Conservation (phyloP, 2,329 filamentous ascomycete genomes). For the Penicillium sp. region DNA sequence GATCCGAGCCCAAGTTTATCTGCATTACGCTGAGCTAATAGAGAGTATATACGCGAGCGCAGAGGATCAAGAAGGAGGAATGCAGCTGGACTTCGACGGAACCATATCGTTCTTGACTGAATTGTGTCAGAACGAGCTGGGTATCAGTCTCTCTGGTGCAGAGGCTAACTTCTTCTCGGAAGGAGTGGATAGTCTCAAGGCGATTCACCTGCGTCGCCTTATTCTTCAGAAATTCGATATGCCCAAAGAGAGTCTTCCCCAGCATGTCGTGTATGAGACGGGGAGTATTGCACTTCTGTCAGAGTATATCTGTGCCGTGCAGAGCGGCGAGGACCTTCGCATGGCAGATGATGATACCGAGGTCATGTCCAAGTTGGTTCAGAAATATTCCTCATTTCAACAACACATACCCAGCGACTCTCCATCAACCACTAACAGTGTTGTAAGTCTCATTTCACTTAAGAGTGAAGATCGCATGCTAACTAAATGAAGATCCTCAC, state of each 20-base stretch:
- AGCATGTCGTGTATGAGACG: slow-evolving; percentile 47
- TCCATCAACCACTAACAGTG: slow-evolving; percentile 11
- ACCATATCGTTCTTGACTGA: slow-evolving; percentile 36
- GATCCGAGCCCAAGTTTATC: slow-evolving; percentile 52
- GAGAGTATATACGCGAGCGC: slow-evolving; percentile 30
- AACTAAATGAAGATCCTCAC: slow-evolving; percentile 34
- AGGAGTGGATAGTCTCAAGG: slow-evolving; percentile 50
- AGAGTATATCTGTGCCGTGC: slow-evolving; percentile 30
- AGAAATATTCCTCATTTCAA: slow-evolving; percentile 48
- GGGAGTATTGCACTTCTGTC: slow-evolving; percentile 42
- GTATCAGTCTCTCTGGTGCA: slow-evolving; percentile 30
- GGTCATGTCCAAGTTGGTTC: slow-evolving; percentile 47
- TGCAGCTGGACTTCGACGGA: slow-evolving; percentile 33
- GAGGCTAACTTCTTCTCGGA: slow-evolving; percentile 46
- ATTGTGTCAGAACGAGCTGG: slow-evolving; percentile 32
- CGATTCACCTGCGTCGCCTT: slow-evolving; percentile 46
- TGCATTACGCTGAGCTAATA: slow-evolving; percentile 46
- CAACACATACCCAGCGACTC: slow-evolving; percentile 25
- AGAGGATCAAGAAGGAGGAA: slow-evolving; percentile 22
- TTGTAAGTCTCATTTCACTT: slow-evolving; percentile 18
- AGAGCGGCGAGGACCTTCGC: slow-evolving; percentile 18
- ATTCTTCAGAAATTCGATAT: slow-evolving; percentile 44
- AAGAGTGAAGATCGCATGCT: not conserved
- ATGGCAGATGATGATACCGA: slow-evolving; percentile 18
- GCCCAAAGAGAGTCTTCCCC: slow-evolving; percentile 21